Conservation (phyloP, 495 filamentous ascomycete species). For the Daldinia decipiens region DNA sequence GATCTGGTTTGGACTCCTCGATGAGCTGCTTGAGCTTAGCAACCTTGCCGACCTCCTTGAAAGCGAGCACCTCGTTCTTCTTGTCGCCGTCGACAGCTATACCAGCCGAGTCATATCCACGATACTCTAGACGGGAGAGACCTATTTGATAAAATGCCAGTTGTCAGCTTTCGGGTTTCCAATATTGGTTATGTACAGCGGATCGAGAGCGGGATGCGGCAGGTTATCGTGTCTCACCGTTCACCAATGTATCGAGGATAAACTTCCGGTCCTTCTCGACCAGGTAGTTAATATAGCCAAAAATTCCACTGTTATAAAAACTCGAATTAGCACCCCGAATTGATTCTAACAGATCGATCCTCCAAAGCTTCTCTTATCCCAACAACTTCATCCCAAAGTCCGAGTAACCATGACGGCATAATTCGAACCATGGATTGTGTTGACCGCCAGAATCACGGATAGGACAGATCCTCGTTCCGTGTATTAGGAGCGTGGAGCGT, state of each 20-base stretch:
- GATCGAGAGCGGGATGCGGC: conserved; percentile 24
- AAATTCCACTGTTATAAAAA: conserved; percentile 81
- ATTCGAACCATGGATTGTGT: conserved; percentile 2
- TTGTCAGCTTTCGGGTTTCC: conserved; percentile 32
- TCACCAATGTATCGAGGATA: conserved; percentile 94
- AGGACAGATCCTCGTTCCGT: conserved; percentile 5
- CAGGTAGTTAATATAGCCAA: conserved; percentile 93
- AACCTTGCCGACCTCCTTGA: conserved; percentile 99
- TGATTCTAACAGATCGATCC: neutral
- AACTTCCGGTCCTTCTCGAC: conserved; percentile 96
- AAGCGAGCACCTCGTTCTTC: conserved; percentile 96
- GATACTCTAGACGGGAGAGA: conserved; percentile 89
- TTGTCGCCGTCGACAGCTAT: conserved; percentile 97
- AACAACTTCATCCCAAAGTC: neutral
- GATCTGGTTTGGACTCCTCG: conserved; percentile 80
- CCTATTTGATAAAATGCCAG: conserved; percentile 56
- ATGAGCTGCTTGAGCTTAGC: conserved; percentile 94
- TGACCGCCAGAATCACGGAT: conserved; percentile 1
- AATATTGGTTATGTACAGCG: too few relatives aligned
- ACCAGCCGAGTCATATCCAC: conserved; percentile 97
- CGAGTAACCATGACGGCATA: neutral
- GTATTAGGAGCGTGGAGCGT: neutral
- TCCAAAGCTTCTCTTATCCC: conserved; percentile 2
- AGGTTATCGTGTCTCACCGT: conserved; percentile 70
- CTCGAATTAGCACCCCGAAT: conserved; percentile 40